A percentile compares a stretch with the other conserved stretches of the same genome.
phyloP scores from a whole-genome alignment of 192 early-diverging fungal species.

The Gamsiella multidivaricata region DNA sequence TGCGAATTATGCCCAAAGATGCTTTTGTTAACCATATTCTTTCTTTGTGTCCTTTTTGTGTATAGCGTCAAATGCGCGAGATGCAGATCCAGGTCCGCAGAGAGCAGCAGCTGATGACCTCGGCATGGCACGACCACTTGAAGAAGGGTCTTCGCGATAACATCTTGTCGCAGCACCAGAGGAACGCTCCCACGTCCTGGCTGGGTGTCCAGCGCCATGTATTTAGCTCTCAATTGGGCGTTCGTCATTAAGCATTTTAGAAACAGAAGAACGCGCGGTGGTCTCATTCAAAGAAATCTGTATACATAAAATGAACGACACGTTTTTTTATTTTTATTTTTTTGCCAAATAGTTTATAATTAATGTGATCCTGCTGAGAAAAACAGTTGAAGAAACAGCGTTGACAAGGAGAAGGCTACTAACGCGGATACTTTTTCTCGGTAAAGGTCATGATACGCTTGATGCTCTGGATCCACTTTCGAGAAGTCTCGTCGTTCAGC shows the following conservation, averaged over 20 bases:
- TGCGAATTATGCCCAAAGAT: neutral
- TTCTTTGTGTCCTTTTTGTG: slow-evolving; percentile 46
- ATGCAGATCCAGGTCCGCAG: slow-evolving; percentile 74
- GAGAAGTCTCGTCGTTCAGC: slow-evolving; percentile 94
- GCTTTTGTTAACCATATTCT: slow-evolving; percentile 11
- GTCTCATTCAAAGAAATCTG: neutral
- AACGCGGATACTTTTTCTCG: slow-evolving; percentile 87
- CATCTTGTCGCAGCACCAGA: slow-evolving; percentile 50
- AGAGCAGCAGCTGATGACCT: slow-evolving; percentile 85
- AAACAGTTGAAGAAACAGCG: neutral
- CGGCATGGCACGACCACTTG: slow-evolving; percentile 80
- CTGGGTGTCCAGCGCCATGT: slow-evolving; percentile 57
- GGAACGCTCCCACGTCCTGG: slow-evolving; percentile 44
- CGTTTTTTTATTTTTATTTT: too few species aligned
- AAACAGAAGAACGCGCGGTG: too few species aligned
- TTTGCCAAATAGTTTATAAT: too few species aligned
- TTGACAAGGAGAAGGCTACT: neutral
- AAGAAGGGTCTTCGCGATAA: slow-evolving; percentile 64
- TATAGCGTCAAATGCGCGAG: slow-evolving; percentile 77
- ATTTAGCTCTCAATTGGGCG: slow-evolving; percentile 38
- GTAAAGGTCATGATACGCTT: slow-evolving; percentile 98
- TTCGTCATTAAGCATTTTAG: slow-evolving; percentile 10
- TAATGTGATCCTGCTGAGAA: neutral
- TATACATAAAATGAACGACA: neutral
- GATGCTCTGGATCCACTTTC: slow-evolving; percentile 99